Conservation (phyloP, 176 grass and related monocot species). For the Urochloa ruziziensis region DNA sequence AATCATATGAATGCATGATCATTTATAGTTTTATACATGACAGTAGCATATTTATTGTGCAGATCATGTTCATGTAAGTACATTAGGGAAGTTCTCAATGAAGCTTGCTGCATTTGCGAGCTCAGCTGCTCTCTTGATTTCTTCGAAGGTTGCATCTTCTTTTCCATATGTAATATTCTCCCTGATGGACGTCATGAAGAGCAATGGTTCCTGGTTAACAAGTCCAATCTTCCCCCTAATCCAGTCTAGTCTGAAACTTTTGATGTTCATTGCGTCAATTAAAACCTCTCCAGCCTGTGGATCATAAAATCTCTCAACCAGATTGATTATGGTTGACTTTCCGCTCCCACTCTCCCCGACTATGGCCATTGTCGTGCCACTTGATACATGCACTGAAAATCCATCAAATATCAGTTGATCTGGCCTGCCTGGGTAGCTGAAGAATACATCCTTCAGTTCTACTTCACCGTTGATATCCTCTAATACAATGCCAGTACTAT, state of each 20-base stretch:
- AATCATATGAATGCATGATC: conserved; percentile 30
- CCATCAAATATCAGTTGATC: conserved; percentile 52
- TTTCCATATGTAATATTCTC: conserved; percentile 58
- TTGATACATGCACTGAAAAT: conserved; percentile 60
- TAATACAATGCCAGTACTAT: conserved; percentile 29
- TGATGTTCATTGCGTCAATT: conserved; percentile 74
- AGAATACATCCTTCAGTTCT: conserved; percentile 52
- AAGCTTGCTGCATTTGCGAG: conserved; percentile 47
- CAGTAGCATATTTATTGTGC: not conserved
- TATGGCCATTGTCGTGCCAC: conserved; percentile 70
- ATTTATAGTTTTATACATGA: conserved; percentile 6
- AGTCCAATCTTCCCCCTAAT: conserved; percentile 51
- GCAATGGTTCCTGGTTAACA: conserved; percentile 60
- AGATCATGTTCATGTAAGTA: conserved; percentile 19
- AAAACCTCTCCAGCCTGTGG: conserved; percentile 67
- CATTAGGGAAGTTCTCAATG: conserved; percentile 58
- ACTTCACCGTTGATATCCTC: conserved; percentile 46
- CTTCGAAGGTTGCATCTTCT: conserved; percentile 47
- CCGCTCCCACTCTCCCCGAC: conserved; percentile 91
- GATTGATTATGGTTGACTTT: conserved; percentile 75
- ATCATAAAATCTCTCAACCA: conserved; percentile 83
- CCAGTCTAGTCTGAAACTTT: conserved; percentile 59
- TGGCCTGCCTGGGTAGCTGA: conserved; percentile 58
- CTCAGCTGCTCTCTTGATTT: conserved; percentile 48
- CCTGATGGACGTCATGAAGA: conserved; percentile 51